Conservation (phyloP, 257 asterid species). For the Dorcoceras hygrometricum region DNA sequence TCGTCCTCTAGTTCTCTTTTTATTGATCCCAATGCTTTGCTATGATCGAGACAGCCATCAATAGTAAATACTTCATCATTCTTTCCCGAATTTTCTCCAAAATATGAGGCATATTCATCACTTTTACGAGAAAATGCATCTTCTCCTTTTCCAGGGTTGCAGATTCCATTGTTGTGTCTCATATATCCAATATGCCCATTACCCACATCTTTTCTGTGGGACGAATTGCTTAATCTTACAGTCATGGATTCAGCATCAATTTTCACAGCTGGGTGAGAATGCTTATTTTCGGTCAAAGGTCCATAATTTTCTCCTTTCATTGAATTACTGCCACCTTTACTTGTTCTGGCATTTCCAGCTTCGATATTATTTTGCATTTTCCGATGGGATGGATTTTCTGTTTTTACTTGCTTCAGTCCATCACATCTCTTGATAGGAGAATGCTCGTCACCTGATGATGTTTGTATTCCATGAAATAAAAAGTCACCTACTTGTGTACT, state of each 20-base stretch:
- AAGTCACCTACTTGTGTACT: constrained; percentile 31
- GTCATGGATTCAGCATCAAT: constrained; percentile 30
- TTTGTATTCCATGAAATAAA: constrained; percentile 33
- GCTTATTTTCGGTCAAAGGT: constrained; percentile 30
- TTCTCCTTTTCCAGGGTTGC: constrained; percentile 30
- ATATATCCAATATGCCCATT: constrained; percentile 29
- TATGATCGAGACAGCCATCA: constrained; percentile 21
- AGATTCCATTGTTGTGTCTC: constrained; percentile 28
- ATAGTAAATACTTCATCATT: constrained; percentile 32
- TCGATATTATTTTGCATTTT: constrained; percentile 34
- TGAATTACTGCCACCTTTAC: constrained; percentile 26
- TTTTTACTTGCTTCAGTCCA: constrained; percentile 36
- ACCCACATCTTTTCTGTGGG: constrained; percentile 34
- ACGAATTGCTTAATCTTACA: constrained; percentile 42
- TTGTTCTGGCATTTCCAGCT: constrained; percentile 25
- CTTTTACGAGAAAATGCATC: constrained; percentile 35
- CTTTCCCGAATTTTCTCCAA: constrained; percentile 31
- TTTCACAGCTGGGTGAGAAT: constrained; percentile 30
- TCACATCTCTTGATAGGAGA: constrained; percentile 33
- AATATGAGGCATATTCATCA: constrained; percentile 28
- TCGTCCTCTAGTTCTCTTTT: constrained; percentile 35
- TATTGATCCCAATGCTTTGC: constrained; percentile 25
- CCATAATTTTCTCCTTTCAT: constrained; percentile 29
- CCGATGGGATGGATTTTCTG: constrained; percentile 39
- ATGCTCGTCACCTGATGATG: constrained; percentile 31